These are phyloP conservation scores for Hyaloscypha variabilis DNA, from an alignment of 495 filamentous ascomycete species.

Conservation along the genomic window DNA sequence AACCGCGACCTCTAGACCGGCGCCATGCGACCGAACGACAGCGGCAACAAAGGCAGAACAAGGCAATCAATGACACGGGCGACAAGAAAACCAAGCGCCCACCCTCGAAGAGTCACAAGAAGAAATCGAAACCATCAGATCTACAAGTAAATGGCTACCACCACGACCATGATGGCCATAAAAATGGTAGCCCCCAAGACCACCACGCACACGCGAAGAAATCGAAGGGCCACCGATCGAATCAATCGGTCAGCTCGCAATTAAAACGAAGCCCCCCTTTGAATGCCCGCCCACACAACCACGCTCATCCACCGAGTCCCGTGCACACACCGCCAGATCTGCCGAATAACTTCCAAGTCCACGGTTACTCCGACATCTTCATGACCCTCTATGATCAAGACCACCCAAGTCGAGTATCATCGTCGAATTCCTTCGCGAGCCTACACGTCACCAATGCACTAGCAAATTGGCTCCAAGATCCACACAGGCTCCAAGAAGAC, in stretches of 20 bases:
- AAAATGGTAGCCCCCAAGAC: slow-evolving; percentile 36
- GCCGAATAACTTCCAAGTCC: slow-evolving; percentile 54
- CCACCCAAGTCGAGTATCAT: slow-evolving; percentile 49
- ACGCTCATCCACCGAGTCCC: slow-evolving; percentile 54
- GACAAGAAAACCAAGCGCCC: slow-evolving; percentile 71
- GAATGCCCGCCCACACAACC: slow-evolving; percentile 37
- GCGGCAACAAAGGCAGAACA: slow-evolving; percentile 58
- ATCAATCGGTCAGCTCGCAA: slow-evolving; percentile 66
- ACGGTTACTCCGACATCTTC: slow-evolving; percentile 72
- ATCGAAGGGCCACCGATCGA: slow-evolving; percentile 75
- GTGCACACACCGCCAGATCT: slow-evolving; percentile 58
- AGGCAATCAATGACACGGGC: slow-evolving; percentile 53
- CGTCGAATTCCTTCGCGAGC: slow-evolving; percentile 63
- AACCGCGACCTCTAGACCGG: slow-evolving; percentile 70
- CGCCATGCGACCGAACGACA: slow-evolving; percentile 72
- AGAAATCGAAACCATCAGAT: slow-evolving; percentile 62
- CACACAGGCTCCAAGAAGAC: slow-evolving; percentile 49
- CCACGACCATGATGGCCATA: slow-evolving; percentile 38
- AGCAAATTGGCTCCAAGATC: slow-evolving; percentile 72
- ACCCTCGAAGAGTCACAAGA: slow-evolving; percentile 72
- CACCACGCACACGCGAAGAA: slow-evolving; percentile 57
- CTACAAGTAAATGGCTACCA: slow-evolving; percentile 35
- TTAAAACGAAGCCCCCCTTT: slow-evolving; percentile 55
- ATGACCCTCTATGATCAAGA: slow-evolving; percentile 69
- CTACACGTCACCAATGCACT: slow-evolving; percentile 68